These are phyloP conservation scores for Conticribra weissflogii DNA, from an alignment of 108 stramenopile species.

Conservation along the genomic window DNA sequence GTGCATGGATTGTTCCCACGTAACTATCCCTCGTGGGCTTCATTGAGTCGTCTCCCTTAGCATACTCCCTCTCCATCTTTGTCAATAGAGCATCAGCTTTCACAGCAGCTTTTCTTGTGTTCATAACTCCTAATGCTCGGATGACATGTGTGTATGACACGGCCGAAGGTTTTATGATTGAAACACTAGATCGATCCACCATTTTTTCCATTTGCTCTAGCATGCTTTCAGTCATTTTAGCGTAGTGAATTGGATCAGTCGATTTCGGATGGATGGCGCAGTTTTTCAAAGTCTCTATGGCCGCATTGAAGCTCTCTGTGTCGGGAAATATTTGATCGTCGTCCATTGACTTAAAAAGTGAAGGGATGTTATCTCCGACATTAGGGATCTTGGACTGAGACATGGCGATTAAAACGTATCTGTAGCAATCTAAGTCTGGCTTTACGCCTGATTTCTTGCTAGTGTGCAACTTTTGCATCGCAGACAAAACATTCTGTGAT, in stretches of 20 bases:
- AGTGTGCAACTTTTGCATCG: constrained; percentile 57
- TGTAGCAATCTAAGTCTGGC: constrained; percentile 69
- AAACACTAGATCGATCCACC: constrained; percentile 61
- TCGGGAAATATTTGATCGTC: constrained; percentile 68
- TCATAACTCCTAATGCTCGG: constrained; percentile 60
- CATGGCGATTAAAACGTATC: constrained; percentile 55
- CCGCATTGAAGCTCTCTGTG: constrained; percentile 68
- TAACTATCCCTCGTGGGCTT: constrained; percentile 48
- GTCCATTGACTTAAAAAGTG: constrained; percentile 64
- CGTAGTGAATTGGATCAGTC: constrained; percentile 41
- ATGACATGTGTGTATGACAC: constrained; percentile 74
- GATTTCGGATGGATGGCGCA: constrained; percentile 42
- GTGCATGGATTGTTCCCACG: constrained; percentile 45
- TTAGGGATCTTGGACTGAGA: constrained; percentile 35
- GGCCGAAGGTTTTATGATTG: constrained; percentile 51
- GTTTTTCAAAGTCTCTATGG: constrained; percentile 71
- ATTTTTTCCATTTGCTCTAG: constrained; percentile 68
- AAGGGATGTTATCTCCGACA: constrained; percentile 50
- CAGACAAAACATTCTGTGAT: constrained; percentile 55
- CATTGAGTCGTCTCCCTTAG: constrained; percentile 43
- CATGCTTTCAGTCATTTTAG: constrained; percentile 55
- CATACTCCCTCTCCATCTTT: constrained; percentile 39
- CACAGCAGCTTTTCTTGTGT: constrained; percentile 33
- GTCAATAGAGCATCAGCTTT: constrained; percentile 37
- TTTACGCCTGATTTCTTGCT: constrained; percentile 48